These are phyloP conservation scores for Eimeria zaria DNA, from an alignment of 169 alveolate genomes.

Conservation along the genomic window DNA sequence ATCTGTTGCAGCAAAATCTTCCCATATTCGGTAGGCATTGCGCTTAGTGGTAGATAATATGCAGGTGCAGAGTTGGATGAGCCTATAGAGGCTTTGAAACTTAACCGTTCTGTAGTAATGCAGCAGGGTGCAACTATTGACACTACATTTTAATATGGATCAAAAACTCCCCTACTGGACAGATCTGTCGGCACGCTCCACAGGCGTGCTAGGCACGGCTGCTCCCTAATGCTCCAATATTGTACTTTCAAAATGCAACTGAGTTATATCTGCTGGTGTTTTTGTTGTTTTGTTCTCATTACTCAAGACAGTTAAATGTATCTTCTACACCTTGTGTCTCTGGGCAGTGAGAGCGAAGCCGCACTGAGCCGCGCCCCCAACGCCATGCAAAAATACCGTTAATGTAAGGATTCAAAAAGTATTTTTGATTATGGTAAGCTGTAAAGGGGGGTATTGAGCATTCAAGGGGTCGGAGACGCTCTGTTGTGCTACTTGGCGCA, in stretches of 20 bases:
- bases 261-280: not conserved
- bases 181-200: not conserved
- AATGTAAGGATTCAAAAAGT: not conserved
- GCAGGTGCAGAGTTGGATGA: not conserved
- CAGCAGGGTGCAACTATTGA: not conserved
- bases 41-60: not conserved
- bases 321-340: not conserved
- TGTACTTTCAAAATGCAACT: not conserved
- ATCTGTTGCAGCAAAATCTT: conserved; percentile 77
- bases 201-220: not conserved
- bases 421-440: not conserved
- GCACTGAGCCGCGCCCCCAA: not conserved
- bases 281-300: not conserved
- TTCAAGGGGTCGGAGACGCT: conserved; percentile 17
- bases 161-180: not conserved
- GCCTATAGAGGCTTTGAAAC: not conserved
- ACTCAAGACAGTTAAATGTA: not conserved
- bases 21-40: conserved; percentile 73
- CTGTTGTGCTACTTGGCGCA: conserved; percentile 39
- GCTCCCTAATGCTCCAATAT: not conserved
- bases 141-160: not conserved
- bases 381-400: not conserved
- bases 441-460: not conserved
- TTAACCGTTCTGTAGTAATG: not conserved
- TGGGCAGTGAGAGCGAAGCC: not conserved